These are phyloP conservation scores for Kandelia obovata DNA, from an alignment of 345 rosid species.

Conservation along the genomic window DNA sequence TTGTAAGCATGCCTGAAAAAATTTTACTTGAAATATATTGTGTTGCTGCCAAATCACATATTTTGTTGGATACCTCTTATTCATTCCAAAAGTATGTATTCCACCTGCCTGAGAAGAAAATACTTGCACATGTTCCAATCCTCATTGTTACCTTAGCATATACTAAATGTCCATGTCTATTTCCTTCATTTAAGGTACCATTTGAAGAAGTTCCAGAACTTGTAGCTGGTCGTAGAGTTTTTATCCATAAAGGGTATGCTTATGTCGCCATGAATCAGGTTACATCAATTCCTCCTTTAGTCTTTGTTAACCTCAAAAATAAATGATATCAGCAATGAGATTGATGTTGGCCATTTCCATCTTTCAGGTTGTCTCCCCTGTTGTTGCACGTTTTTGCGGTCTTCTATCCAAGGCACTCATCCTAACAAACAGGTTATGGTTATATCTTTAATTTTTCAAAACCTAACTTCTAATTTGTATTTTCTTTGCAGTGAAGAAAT, in stretches of 20 bases:
- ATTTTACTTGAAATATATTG: neutral
- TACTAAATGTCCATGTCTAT: neutral
- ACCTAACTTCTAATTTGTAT: neutral
- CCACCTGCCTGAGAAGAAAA: constrained; percentile 1
- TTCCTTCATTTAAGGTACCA: constrained; percentile 60
- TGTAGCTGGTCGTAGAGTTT: constrained; percentile 75
- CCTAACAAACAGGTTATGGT: constrained; percentile 72
- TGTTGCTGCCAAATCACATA: neutral
- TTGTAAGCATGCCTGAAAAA: neutral
- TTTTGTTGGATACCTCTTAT: neutral
- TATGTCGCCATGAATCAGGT: constrained; percentile 88
- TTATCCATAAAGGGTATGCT: constrained; percentile 65
- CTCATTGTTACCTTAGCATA: neutral
- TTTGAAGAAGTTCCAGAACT: constrained; percentile 98
- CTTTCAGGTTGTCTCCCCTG: constrained; percentile 73
- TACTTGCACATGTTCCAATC: neutral
- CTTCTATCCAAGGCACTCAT: constrained; percentile 73
- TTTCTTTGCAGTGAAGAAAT: neutral
- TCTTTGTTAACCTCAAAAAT: constrained; percentile 6
- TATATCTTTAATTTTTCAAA: constrained; percentile 12
- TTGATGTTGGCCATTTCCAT: constrained; percentile 7
- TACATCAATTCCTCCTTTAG: neutral
- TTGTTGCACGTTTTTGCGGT: constrained; percentile 76
- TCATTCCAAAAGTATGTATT: neutral
- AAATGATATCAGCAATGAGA: constrained; percentile 6